Conservation (phyloP, 441 rosid species). For the Dalechampia spathulata region DNA sequence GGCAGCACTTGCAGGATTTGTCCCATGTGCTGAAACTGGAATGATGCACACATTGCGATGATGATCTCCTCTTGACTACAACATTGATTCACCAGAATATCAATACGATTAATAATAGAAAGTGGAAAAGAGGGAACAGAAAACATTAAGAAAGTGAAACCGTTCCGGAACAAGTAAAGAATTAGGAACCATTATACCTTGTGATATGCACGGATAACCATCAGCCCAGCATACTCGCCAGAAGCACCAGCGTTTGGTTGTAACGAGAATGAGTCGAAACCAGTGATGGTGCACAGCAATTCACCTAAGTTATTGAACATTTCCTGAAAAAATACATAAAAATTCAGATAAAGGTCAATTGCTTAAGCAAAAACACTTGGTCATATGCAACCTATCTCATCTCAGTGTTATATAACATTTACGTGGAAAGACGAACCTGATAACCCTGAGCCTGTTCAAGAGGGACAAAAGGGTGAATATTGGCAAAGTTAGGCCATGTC, state of each 20-base stretch:
- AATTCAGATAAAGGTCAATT: conserved; percentile 15
- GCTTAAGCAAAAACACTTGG: conserved; percentile 2
- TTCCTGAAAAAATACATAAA: conserved; percentile 43
- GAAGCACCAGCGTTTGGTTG: conserved; percentile 99
- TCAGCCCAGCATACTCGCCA: conserved; percentile 96
- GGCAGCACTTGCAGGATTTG: conserved; percentile 99
- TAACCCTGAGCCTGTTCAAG: conserved; percentile 82
- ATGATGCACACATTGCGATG: conserved; percentile 95
- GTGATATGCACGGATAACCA: conserved; percentile 98
- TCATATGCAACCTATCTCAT: not conserved
- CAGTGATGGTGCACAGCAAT: conserved; percentile 74
- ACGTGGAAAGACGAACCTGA: conserved; percentile 81
- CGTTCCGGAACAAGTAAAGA: too few relatives aligned
- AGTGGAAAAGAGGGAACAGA: too few relatives aligned
- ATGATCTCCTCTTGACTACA: conserved; percentile 91
- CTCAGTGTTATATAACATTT: conserved; percentile 5
- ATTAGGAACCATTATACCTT: conserved; percentile 47
- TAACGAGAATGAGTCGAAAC: conserved; percentile 94
- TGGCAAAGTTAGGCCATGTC: conserved; percentile 79
- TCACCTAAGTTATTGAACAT: conserved; percentile 85
- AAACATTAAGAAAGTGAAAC: too few relatives aligned
- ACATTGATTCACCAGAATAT: conserved; percentile 14
- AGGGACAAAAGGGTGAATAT: conserved; percentile 92
- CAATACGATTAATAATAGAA: not conserved
- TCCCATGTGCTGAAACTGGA: conserved; percentile 97